phyloP scores from a whole-genome alignment of 192 early-diverging fungal genomes.

The Allomyces macrogynus region DNA sequence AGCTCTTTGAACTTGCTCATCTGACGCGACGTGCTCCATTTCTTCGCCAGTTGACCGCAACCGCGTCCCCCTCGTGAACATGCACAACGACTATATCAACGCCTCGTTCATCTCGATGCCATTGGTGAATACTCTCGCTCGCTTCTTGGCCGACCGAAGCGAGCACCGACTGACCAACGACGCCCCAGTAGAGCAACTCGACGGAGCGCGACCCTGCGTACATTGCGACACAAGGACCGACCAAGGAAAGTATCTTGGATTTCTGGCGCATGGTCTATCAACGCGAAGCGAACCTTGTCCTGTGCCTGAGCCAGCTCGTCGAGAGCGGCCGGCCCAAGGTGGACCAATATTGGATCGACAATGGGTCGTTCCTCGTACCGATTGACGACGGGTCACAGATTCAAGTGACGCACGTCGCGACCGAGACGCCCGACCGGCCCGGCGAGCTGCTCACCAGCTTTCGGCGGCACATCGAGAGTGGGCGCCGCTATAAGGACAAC shows the following conservation, averaged over 20 bases:
- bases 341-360: neutral
- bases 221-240: neutral
- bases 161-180: neutral
- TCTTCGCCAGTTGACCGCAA: neutral
- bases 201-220: neutral
- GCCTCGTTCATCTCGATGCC: neutral
- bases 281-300: neutral
- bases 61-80: neutral
- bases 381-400: neutral
- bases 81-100: neutral
- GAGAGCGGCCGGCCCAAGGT: neutral
- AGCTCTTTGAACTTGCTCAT: neutral
- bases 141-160: neutral
- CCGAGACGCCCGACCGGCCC: neutral
- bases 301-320: neutral
- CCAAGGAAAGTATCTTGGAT: neutral
- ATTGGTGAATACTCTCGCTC: neutral
- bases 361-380: neutral
- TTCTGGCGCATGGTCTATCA: conserved; percentile 1
- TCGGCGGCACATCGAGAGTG: neutral
- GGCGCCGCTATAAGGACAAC: neutral
- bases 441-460: neutral
- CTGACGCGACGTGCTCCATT: neutral
- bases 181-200: neutral
- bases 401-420: neutral